A percentile compares a stretch with the other conserved stretches of the same genome.
Conservation (phyloP, 129 eudicot genomes). For the Chrysanthemum lavandulifolium region DNA sequence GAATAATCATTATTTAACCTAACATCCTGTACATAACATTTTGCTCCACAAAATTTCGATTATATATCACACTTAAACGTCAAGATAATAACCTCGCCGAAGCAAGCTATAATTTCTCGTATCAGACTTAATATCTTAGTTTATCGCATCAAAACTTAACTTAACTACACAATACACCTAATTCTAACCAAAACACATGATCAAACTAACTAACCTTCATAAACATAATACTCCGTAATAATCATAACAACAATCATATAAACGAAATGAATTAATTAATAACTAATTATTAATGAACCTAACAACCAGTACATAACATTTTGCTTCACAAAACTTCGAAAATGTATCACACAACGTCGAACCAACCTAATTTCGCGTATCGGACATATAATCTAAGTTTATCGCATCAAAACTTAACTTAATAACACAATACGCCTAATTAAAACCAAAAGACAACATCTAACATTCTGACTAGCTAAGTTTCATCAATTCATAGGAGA, state of each 20-base stretch:
- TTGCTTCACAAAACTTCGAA: neutral
- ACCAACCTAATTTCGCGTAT: neutral
- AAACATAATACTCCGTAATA: too few species aligned
- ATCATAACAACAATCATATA: too few species aligned
- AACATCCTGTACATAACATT: neutral
- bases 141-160: slow-evolving; percentile 8
- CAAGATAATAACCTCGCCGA: neutral
- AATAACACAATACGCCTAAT: too few species aligned
- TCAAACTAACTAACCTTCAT: neutral
- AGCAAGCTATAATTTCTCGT: neutral
- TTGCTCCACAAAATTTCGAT: neutral
- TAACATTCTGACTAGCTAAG: too few species aligned
- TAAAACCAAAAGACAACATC: too few species aligned
- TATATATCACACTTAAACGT: too few species aligned
- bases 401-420: neutral
- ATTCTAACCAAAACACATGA: neutral
- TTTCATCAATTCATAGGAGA: too few species aligned
- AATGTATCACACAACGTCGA: neutral
- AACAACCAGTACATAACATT: neutral
- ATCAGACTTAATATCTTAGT: neutral
- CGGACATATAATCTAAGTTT: neutral
- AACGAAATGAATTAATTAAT: too few species aligned
- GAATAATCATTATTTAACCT: neutral
- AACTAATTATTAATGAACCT: too few species aligned
- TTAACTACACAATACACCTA: neutral